Conservation (phyloP, 306 rosid genomes). For the Coriaria nepalensis region DNA sequence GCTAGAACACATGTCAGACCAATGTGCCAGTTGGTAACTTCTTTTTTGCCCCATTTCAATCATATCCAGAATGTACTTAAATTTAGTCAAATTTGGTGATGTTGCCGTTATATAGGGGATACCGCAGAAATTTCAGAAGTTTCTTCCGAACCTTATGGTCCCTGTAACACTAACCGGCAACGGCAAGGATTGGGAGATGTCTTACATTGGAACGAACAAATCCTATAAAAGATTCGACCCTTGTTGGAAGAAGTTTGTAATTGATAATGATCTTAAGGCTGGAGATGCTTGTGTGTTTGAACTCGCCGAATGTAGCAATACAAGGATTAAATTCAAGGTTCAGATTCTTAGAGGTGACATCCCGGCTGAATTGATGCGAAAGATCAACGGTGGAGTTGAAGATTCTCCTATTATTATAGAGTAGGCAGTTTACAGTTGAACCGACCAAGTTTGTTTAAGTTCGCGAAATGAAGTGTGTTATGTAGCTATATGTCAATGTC, state of each 20-base stretch:
- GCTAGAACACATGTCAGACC: conserved; percentile 17
- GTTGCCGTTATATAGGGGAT: conserved; percentile 13
- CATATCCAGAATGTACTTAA: no score
- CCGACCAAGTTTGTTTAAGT: no score
- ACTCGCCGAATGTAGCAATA: conserved; percentile 18
- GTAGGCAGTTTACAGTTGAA: no score
- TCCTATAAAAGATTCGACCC: conserved; percentile 5
- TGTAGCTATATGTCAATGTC: no score
- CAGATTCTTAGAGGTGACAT: conserved; percentile 65
- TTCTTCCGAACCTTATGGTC: conserved; percentile 22
- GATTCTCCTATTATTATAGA: conserved; percentile 23
- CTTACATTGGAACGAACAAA: conserved; percentile 13
- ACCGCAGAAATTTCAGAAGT: neutral
- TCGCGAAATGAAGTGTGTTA: no score
- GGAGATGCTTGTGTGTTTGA: conserved; percentile 63
- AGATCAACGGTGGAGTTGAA: conserved; percentile 14
- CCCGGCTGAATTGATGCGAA: conserved; percentile 22
- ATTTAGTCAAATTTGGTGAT: conserved; percentile 2
- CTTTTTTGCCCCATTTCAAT: conserved; percentile 2
- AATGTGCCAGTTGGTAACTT: conserved; percentile 25
- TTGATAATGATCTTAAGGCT: conserved; percentile 32
- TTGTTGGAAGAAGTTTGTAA: conserved; percentile 32
- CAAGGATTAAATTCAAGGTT: conserved; percentile 25
- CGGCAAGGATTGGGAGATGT: conserved; percentile 33
- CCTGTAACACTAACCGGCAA: conserved; percentile 17